Percentiles rank a stretch among this genome's conserved stretches.
phyloP scores from a whole-genome alignment of 495 filamentous ascomycete genomes.

The Talaromyces trachyspermus region DNA sequence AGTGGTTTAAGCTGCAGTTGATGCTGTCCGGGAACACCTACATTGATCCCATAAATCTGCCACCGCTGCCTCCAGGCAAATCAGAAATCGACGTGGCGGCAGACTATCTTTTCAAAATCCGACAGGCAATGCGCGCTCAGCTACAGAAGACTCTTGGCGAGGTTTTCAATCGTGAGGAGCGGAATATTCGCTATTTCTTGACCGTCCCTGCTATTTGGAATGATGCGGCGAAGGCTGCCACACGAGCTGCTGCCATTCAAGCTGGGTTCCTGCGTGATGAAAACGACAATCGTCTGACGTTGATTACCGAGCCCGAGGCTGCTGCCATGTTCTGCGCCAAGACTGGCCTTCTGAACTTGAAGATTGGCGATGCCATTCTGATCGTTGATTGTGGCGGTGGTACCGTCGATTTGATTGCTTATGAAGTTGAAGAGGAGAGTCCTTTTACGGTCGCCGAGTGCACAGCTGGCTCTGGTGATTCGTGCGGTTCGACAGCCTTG shows the following conservation, averaged over 20 bases:
- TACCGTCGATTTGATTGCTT: conserved; percentile 74
- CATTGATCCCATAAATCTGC: conserved; percentile 74
- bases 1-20: conserved; percentile 79
- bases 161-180: conserved; percentile 70
- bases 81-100: conserved; percentile 75
- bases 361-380: conserved; percentile 67
- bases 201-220: conserved; percentile 79
- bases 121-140: conserved; percentile 69
- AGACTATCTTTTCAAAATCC: conserved; percentile 72
- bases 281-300: conserved; percentile 66
- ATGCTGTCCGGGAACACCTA: conserved; percentile 78
- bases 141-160: conserved; percentile 70
- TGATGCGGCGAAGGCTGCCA: conserved; percentile 72
- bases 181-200: conserved; percentile 70
- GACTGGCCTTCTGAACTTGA: conserved; percentile 67
- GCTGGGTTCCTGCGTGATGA: conserved; percentile 70
- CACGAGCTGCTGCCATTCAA: conserved; percentile 68
- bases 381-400: conserved; percentile 78
- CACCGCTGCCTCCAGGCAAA: conserved; percentile 68
- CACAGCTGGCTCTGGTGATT: conserved; percentile 71
- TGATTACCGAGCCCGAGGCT: conserved; percentile 72
- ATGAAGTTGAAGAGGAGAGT: conserved; percentile 72
- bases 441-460: conserved; percentile 73
- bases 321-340: conserved; percentile 76
- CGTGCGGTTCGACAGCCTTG: conserved; percentile 70